A percentile compares a stretch with the other conserved stretches of the same genome.
Evolutionary conservation across 2,329 filamentous ascomycete species (phyloP).

Genomic region (Trichoderma sp.): DNA sequence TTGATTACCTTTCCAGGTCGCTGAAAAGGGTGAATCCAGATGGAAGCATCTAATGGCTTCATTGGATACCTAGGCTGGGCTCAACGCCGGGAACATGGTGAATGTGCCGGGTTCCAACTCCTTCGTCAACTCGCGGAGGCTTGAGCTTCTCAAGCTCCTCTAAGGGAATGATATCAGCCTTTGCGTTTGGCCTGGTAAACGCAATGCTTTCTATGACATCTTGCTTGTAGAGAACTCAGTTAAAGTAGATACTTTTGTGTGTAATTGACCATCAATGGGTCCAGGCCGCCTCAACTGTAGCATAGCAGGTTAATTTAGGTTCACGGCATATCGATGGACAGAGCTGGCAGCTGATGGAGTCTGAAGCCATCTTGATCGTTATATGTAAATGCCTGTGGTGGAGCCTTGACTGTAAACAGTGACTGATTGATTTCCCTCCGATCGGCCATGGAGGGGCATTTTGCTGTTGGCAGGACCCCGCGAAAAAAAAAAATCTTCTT

Average conservation of each 20-base stretch:
- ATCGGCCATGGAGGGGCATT: slow-evolving; percentile 11
- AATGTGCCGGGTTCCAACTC: slow-evolving; percentile 55
- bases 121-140: slow-evolving; percentile 56
- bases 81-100: slow-evolving; percentile 49
- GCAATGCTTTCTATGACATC: slow-evolving; percentile 80
- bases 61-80: slow-evolving; percentile 69
- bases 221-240: slow-evolving; percentile 73
- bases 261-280: slow-evolving; percentile 83
- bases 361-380: slow-evolving; percentile 27
- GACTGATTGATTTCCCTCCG: neutral
- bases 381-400: neutral
- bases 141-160: slow-evolving; percentile 65
- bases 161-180: slow-evolving; percentile 68
- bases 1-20: slow-evolving; percentile 38
- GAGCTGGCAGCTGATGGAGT: slow-evolving; percentile 9
- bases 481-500: slow-evolving; percentile 8
- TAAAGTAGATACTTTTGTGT: slow-evolving; percentile 77
- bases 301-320: slow-evolving; percentile 15
- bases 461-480: slow-evolving; percentile 2
- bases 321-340: neutral
- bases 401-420: neutral
- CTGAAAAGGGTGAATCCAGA: neutral
- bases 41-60: slow-evolving; percentile 63
- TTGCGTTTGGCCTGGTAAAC: slow-evolving; percentile 76
- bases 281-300: slow-evolving; percentile 62